A percentile compares a stretch with the other conserved stretches of the same genome.
phyloP scores from a whole-genome alignment of 768 basidiomycete genomes.

The Cyclocybe aegerita region DNA sequence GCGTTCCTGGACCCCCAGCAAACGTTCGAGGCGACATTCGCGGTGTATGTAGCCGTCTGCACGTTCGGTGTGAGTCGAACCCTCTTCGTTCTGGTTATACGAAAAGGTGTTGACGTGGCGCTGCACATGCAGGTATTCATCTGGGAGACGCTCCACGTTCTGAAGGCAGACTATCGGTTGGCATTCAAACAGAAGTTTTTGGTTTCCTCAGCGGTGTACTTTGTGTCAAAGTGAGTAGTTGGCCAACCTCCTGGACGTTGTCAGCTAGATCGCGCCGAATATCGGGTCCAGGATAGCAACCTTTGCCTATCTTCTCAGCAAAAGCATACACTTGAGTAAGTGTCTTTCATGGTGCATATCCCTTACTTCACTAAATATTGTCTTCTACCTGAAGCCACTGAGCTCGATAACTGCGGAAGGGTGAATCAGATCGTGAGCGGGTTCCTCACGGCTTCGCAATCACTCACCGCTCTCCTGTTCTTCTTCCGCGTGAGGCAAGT shows the following conservation, averaged over 20 bases:
- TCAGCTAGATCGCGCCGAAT: no score
- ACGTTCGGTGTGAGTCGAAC: not conserved
- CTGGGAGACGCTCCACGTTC: not conserved
- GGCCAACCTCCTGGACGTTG: not conserved
- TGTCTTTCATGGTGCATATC: not conserved
- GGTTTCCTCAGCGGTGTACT: not conserved
- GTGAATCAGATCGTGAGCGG: not conserved
- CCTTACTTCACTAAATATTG: not conserved
- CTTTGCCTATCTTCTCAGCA: slow-evolving; percentile 2
- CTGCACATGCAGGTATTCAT: not conserved
- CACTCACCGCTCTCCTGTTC: no score
- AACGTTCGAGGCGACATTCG: not conserved
- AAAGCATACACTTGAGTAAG: not conserved
- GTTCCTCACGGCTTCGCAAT: no score
- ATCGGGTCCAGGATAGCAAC: not conserved
- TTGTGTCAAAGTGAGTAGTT: not conserved
- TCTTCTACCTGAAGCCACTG: not conserved
- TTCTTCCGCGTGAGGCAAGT: no score
- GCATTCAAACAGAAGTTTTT: not conserved
- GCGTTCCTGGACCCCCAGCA: slow-evolving; percentile 1
- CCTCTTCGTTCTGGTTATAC: not conserved
- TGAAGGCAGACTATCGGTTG: not conserved
- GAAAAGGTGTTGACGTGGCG: not conserved
- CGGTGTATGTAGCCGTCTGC: not conserved
- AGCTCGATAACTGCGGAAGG: not conserved